Evolutionary conservation across 352 stramenopile genomes (phyloP).

Genomic region (Phytophthora vignae): DNA sequence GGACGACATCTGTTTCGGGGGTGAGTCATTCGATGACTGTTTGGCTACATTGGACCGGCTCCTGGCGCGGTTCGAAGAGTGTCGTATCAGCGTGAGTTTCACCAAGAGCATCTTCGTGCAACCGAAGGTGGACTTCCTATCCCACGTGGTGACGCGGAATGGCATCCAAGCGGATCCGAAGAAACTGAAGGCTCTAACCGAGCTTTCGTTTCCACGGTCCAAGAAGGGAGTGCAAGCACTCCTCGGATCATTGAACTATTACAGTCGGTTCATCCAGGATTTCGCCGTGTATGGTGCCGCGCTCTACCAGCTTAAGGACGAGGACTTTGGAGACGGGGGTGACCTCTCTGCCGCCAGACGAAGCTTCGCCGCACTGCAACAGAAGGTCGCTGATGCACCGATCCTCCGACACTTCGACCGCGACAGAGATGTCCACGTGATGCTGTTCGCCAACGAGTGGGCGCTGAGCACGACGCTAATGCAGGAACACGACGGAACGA

Average conservation of each 20-base stretch:
- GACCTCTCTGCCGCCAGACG: background rate
- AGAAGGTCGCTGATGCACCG: background rate
- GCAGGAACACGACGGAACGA: too few species aligned
- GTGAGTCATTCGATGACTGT: background rate
- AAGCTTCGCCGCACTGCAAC: background rate
- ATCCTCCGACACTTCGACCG: background rate
- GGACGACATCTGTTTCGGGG: background rate
- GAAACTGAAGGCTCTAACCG: background rate
- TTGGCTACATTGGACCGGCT: background rate
- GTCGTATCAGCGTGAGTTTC: background rate
- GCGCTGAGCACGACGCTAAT: too few species aligned
- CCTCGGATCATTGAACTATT: background rate
- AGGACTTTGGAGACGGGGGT: background rate
- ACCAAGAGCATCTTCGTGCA: too few species aligned
- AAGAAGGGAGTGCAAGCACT: background rate
- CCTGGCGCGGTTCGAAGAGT: background rate
- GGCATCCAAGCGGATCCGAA: background rate
- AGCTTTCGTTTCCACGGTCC: background rate
- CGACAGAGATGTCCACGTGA: background rate
- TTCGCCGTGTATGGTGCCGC: background rate
- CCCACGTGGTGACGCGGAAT: too few species aligned
- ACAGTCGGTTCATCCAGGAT: background rate
- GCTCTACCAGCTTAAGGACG: background rate
- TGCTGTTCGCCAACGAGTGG: background rate
- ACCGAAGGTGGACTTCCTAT: too few species aligned